Conservation (phyloP, 2,329 filamentous ascomycete genomes). For the Zasmidium cellare region DNA sequence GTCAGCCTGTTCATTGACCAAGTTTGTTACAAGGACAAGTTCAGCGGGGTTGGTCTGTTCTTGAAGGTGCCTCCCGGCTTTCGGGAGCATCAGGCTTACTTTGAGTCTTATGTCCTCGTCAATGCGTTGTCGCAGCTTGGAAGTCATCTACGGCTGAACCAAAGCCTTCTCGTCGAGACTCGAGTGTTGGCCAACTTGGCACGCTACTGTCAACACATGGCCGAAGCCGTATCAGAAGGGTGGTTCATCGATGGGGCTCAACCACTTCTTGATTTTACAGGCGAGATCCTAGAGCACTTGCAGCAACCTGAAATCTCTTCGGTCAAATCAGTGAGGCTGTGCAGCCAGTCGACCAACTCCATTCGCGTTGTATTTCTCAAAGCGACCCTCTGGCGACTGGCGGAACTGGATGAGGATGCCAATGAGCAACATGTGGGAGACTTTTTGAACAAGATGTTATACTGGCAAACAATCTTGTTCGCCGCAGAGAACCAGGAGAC, state of each 20-base stretch:
- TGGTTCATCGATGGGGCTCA: conserved; percentile 93
- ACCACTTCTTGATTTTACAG: conserved; percentile 79
- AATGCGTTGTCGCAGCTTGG: conserved; percentile 71
- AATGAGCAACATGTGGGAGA: conserved; percentile 63
- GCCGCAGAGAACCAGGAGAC: conserved; percentile 74
- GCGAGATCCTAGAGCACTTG: conserved; percentile 81
- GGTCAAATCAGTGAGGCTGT: conserved; percentile 87
- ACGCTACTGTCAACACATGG: conserved; percentile 75
- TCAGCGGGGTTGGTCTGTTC: conserved; percentile 81
- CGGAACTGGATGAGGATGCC: conserved; percentile 72
- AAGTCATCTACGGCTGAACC: conserved; percentile 68
- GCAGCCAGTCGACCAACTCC: conserved; percentile 74
- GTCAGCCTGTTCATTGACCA: conserved; percentile 83
- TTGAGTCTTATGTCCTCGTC: conserved; percentile 84
- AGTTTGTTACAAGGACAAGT: conserved; percentile 82
- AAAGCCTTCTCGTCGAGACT: conserved; percentile 74
- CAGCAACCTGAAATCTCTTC: conserved; percentile 78
- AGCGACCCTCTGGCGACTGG: conserved; percentile 76
- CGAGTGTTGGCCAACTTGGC: conserved; percentile 83
- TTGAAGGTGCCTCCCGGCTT: conserved; percentile 89
- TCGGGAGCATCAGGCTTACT: conserved; percentile 91
- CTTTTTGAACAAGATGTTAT: conserved; percentile 82
- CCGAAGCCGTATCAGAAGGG: conserved; percentile 90
- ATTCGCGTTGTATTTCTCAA: conserved; percentile 78
- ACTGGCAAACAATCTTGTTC: conserved; percentile 93